phyloP scores from a whole-genome alignment of 2,329 filamentous ascomycete genomes.

The Sordariomycetes sp. region DNA sequence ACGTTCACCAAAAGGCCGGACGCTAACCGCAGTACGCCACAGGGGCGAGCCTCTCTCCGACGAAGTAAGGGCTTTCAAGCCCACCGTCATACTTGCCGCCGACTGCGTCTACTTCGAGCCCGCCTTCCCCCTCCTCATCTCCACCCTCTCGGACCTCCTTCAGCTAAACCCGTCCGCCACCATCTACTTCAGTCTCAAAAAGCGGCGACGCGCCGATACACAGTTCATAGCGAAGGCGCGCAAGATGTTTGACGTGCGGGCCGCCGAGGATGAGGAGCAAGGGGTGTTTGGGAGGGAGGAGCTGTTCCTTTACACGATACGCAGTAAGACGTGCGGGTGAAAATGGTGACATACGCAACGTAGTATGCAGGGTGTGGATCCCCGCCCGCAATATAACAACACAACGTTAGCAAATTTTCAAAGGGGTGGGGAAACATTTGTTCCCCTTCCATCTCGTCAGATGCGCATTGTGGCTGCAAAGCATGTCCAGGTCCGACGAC shows the following conservation, averaged over 20 bases:
- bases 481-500: neutral
- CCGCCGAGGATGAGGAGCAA: slow-evolving; percentile 48
- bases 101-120: slow-evolving; percentile 98
- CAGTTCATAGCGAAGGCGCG: slow-evolving; percentile 60
- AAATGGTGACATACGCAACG: neutral
- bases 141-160: slow-evolving; percentile 64
- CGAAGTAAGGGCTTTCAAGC: slow-evolving; percentile 39
- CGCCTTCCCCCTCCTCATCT: slow-evolving; percentile 75
- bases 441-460: neutral
- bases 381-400: neutral
- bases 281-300: slow-evolving; percentile 41
- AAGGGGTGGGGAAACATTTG: neutral
- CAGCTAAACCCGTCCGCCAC: slow-evolving; percentile 52
- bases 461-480: neutral
- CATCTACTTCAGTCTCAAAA: slow-evolving; percentile 87
- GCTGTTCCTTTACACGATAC: slow-evolving; percentile 48
- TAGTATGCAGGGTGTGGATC: neutral
- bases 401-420: neutral
- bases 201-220: slow-evolving; percentile 67
- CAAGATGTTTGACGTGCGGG: slow-evolving; percentile 50
- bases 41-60: slow-evolving; percentile 46
- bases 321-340: slow-evolving; percentile 20
- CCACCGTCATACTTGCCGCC: slow-evolving; percentile 79
- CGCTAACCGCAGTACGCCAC: slow-evolving; percentile 3
- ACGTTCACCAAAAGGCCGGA: neutral